Evolutionary conservation across 139 green algal species (phyloP), one percentile per base, ranked within the genome.

Genomic region (Eudorina sp.): DNA sequence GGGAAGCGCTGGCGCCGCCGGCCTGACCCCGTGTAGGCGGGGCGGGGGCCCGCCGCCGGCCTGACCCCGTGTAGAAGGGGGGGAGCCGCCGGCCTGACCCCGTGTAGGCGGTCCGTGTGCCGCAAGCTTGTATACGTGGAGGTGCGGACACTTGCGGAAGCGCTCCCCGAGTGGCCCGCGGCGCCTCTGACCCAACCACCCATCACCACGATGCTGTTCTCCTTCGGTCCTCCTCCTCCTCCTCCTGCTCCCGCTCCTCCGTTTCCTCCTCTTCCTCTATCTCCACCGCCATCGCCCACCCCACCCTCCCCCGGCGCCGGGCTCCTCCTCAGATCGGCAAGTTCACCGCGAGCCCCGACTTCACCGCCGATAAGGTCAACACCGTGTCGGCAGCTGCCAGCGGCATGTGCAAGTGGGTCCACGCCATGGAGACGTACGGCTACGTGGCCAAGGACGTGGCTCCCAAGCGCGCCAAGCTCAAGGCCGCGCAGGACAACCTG

Each of bases 391-490:
- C 88, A 25, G 94, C 94, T 7, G 92, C 94, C 25, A 87, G 83
- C 51, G 94, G 96, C 36, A 91, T 98, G 91, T 97, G 95, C 92
- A 84, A 97, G 90, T 98, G 96, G 96, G 96, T 98, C 74, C 79
- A 92, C 68, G 95, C 95, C 27, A 98, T 98, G 96, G 94, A 97
- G 80, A 92, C 94, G 51, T 98, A 98, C 83, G 96, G 95, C 7
- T 89, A 93, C 60, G 94, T 98, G 62, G 89, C 94, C 21, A 97
- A 97, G 92, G 95, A 97, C 45, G 95, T 98, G 31, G 95, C 91
- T 34, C 96, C 96, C n/a, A 98, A 98, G 94, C 78, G 94, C 14
- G 93, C 91, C 16, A 96, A 96, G 92, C 93, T 98, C n/a, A 97
- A 97, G 92, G 77, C 90, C 1, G 96, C 96, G n/a, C 80, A 93